Conservation (phyloP, 495 filamentous ascomycete genomes). For the Xylaria sp. region DNA sequence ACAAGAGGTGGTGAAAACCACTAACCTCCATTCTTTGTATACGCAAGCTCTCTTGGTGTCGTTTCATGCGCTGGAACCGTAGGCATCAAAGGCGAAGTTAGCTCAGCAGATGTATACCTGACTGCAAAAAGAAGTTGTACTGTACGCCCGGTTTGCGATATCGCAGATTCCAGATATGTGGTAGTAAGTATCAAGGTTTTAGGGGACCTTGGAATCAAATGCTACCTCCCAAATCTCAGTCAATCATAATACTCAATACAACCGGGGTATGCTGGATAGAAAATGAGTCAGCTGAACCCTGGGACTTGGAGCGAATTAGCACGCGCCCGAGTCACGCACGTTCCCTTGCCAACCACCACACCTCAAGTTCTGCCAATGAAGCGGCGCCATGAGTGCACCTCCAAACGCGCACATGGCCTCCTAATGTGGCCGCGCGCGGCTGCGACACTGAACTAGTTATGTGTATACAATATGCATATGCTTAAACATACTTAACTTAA, state of each 20-base stretch:
- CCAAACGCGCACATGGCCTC: slow-evolving; percentile 18
- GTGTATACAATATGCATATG: too few species aligned
- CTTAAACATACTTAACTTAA: slow-evolving; percentile 11
- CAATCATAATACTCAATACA: not conserved
- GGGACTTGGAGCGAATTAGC: not conserved
- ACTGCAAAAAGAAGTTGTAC: not conserved
- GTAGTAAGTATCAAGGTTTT: too few species aligned
- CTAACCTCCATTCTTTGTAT: not conserved
- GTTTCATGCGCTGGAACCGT: not conserved
- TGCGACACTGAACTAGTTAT: too few species aligned
- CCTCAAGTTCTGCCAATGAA: slow-evolving; percentile 11
- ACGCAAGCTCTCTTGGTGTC: not conserved
- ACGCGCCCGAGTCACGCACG: slow-evolving; percentile 26
- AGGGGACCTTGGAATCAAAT: not conserved
- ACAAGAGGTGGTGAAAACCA: not conserved
- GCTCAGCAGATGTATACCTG: not conserved
- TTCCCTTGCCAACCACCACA: slow-evolving; percentile 29
- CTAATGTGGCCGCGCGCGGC: slow-evolving; percentile 13
- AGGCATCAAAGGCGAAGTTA: not conserved
- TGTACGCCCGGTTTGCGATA: not conserved
- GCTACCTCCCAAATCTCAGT: not conserved
- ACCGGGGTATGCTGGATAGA: not conserved
- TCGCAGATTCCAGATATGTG: too few species aligned
- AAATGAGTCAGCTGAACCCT: slow-evolving; percentile 12
- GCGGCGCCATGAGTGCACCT: not conserved